Evolutionary conservation across 108 stramenopile species (phyloP).

Genomic region (Cyclotella cryptica): DNA sequence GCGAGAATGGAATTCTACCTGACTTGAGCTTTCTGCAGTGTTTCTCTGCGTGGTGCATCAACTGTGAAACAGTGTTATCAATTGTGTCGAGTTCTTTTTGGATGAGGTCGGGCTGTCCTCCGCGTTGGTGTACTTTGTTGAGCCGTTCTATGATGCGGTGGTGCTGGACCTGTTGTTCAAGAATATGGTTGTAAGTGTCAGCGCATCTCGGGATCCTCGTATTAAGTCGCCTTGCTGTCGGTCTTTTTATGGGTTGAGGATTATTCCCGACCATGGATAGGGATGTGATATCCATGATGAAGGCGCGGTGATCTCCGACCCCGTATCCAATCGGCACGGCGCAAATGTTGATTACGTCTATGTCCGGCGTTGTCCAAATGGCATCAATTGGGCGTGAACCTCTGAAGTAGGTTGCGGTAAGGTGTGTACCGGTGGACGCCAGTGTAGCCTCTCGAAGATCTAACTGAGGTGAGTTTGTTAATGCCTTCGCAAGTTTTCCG

Average conservation of each 20-base stretch:
- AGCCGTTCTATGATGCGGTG: conserved; percentile 18
- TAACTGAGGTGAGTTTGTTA: conserved; percentile 2
- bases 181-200: too few species aligned
- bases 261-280: conserved; percentile 14
- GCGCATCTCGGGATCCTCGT: conserved; percentile 1
- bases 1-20: too few species aligned
- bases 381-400: too few species aligned
- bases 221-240: conserved; percentile 7
- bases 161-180: background rate
- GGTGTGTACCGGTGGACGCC: conserved; percentile 3
- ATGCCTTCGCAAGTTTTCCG: too few species aligned
- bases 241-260: too few species aligned
- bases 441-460: conserved; percentile 9
- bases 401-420: too few species aligned
- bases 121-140: background rate
- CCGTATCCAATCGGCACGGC: conserved; percentile 25
- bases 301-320: conserved; percentile 21
- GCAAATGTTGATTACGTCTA: too few species aligned
- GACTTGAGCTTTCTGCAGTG: too few species aligned
- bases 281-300: conserved; percentile 2
- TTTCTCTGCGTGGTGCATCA: conserved; percentile 26
- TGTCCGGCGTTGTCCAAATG: too few species aligned
- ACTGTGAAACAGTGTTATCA: background rate
- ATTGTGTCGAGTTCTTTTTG: conserved; percentile 1
- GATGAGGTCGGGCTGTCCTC: too few species aligned